Base-by-base conservation (phyloP, 2,329 filamentous ascomycete genomes). In the Neurospora sp. region DNA sequence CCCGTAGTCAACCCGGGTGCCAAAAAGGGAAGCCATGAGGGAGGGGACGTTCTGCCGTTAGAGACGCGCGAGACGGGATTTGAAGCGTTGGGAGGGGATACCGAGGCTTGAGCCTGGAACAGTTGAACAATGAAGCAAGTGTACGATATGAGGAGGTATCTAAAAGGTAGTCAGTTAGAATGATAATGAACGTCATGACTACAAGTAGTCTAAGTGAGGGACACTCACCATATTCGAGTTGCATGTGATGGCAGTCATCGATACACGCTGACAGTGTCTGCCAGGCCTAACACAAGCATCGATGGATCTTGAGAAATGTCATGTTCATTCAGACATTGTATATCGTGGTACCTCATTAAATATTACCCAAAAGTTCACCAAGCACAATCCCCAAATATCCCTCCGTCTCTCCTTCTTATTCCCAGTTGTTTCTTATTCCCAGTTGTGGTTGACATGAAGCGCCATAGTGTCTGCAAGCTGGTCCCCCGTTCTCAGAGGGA, bases 31-130 rank as follows among this genome's bases (percentile, higher is more conserved):
- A 70, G 12, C 8, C 39, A 36, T 8, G 28, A 67, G 41, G 41
- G 41, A 43, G 41, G n/a, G n/a, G 41, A 43, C n/a, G n/a, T 19
- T 19, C n/a, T 43, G 41, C 41, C 41, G 41, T 19, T 43, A 43
- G 41, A 62, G 23, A 62, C 52, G 52, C 19, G 52, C 15, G 12
- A 33, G 52, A 17, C 28, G 23, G 12, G 12, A 33, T 62, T 70
- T 69, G 66, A n/a, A 6, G 67, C 67, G 33, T 62, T 72, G 68
- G 41, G 40, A 17, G 68, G 52, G 57, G 71, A 72, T 43, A 67
- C 72, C 33, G 40, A 39, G 39, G 70, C 70, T 37, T 70, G 62
- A 37, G 8, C 71, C 28, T 12, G 11, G 12, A 37, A 39, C 36
- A 39, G 5, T 28, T 28, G 46, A 37, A 57, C 33, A 15, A 57